Base-by-base conservation (phyloP, 352 stramenopile species). In the Bremia lactucae region DNA sequence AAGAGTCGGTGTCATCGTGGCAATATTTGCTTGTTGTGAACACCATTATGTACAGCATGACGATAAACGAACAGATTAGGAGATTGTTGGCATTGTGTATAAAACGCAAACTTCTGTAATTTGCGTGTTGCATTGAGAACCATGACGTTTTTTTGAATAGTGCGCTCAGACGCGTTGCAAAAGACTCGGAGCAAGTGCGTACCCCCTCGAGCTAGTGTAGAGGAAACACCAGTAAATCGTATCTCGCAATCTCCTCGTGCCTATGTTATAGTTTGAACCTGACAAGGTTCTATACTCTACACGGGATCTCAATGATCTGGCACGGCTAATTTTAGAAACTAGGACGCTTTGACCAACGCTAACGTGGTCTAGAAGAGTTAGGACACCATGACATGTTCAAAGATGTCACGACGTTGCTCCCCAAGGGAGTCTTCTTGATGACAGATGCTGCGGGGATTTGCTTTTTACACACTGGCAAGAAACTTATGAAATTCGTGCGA, bases 261-360 rank as follows among this genome's bases (percentile, higher is more conserved):
- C 24, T 6, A n/a, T 34, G 9, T n/a, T n/a, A n/a, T 29, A 79
- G 68, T 53, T 75, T 64, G 24, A 75, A 65, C 39, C 55, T 55
- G 8, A 49, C 58, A 13, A 65, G 62, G 23, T 79, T 79, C 44
- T 42, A 62, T 31, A 79, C 58, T 42, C 37, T 72, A 28, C 59
- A 62, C 15, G 66, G 75, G 22, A 63, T 83, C 33, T 79, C 70
- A 2, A 70, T 89, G 46, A 72, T 89, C 16, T 89, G 77, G 77
- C 72, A 87, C 36, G 77, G 77, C 44, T 89, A 74, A 74, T 65
- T 89, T 35, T 83, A 84, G 66, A 86, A 87, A 51, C 71, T 89
- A 23, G 77, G 77, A 11, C 65, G 77, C 39, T 89, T 89, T 48
- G 86, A 72, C 52, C 84, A 83, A 58, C 70, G 74, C 26, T 89